Evolutionary conservation across 495 filamentous ascomycete species (phyloP), one percentile per base, ranked within the genome.

Genomic region (Apodospora peruviana): DNA sequence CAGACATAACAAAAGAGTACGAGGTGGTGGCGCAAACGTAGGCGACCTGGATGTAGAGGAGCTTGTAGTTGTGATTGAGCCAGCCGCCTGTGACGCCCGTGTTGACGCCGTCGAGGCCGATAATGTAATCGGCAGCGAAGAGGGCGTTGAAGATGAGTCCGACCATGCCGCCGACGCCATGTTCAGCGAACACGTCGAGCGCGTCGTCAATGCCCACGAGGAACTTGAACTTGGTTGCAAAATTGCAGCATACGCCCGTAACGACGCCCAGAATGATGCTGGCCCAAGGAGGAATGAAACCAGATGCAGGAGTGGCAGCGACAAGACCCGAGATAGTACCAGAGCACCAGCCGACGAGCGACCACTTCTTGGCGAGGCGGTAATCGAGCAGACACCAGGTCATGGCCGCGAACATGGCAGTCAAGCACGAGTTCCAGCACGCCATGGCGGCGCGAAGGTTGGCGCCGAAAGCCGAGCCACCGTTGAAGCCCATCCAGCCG

Each of bases 401-500:
- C 50, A 89, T 85, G 41, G 87, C 85, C 18, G 77, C 91, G 53
- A 96, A 91, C 59, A 86, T 87, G 51, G 90, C 93, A 19, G 90
- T 91, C 57, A 97, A 60, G 72, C 94, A 96, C 36, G 86, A 85
- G 77, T 96, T 96, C 88, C 91, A 96, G 81, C 89, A 96, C 27
- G 93, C 91, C 85, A 96, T 93, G 44, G 85, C 80, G 19, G 94
- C 94, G 51, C 94, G 87, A 40, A 98, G 76, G 73, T 97, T 98
- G 48, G 94, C 87, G 59, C 94, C 93, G 58, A 96, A 95, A n/a
- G 93, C 70, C 7, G 91, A 96, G 40, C 93, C 93, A 57, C 93
- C 93, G 76, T 98, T 97, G 80, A 98, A 98, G 35, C 90, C 94
- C 51, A 98, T 75, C 93, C 94, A 97, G 59, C 93, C 93, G 64